These are phyloP conservation scores for Galeopsis tetrahit DNA, from an alignment of 257 asterid genomes.

Conservation along the genomic window DNA sequence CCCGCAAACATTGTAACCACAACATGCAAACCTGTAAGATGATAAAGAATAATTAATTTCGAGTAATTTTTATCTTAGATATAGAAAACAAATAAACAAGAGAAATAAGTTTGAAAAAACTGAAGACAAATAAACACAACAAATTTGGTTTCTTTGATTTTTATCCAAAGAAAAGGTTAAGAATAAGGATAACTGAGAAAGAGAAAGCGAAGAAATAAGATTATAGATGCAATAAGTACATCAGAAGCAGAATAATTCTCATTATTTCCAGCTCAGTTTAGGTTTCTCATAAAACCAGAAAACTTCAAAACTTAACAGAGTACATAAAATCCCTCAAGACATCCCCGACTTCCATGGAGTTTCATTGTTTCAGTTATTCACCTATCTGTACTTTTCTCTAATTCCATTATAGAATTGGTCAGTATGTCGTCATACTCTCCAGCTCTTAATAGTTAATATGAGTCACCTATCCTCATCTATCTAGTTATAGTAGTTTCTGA, in stretches of 20 bases:
- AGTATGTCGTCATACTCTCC: background rate
- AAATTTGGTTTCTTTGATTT: background rate
- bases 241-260: background rate
- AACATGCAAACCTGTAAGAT: slow-evolving; percentile 79
- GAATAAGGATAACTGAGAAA: background rate
- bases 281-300: background rate
- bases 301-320: background rate
- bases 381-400: slow-evolving; percentile 1
- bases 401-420: background rate
- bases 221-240: background rate
- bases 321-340: slow-evolving; percentile 5
- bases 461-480: background rate
- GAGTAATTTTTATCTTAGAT: slow-evolving; percentile 21
- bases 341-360: background rate
- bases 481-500: background rate
- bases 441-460: background rate
- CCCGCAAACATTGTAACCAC: slow-evolving; percentile 86
- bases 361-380: background rate
- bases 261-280: background rate
- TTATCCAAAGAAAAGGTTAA: slow-evolving; percentile 3
- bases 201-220: background rate
- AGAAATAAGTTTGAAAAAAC: background rate
- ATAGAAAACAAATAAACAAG: background rate
- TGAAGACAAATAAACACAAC: background rate
- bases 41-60: slow-evolving; percentile 25